Percentiles rank a stretch among this genome's conserved stretches.
Conservation (phyloP, 371 early-diverging fungal genomes). For the Mortierella sp. region DNA sequence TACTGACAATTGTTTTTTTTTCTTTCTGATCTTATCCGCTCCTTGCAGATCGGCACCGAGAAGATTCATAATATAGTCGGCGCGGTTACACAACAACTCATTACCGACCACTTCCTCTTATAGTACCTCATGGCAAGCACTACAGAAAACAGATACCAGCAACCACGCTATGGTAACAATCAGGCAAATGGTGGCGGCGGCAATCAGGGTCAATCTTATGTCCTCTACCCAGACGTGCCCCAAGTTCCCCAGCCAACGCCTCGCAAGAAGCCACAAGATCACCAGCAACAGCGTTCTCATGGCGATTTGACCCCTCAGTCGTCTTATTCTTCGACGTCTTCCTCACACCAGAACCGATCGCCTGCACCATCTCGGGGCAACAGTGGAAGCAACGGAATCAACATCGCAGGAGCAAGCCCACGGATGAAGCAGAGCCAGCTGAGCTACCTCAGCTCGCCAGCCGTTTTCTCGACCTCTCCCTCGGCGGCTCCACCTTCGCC, state of each 20-base stretch:
- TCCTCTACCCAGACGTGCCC: constrained; percentile 31
- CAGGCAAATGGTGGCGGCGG: constrained; percentile 5
- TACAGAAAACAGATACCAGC: constrained; percentile 25
- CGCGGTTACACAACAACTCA: constrained; percentile 20
- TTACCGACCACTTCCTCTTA: neutral
- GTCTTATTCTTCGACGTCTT: constrained; percentile 43
- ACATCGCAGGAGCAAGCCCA: constrained; percentile 11
- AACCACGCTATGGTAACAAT: constrained; percentile 30
- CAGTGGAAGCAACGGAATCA: constrained; percentile 34
- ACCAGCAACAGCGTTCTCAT: constrained; percentile 27
- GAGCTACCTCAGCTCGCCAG: constrained; percentile 26
- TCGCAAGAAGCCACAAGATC: constrained; percentile 21
- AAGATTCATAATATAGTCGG: neutral
- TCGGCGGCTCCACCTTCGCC: constrained; percentile 34
- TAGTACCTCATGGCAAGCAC: constrained; percentile 25
- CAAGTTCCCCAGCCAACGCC: constrained; percentile 4
- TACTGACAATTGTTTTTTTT: neutral
- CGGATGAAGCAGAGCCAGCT: constrained; percentile 37
- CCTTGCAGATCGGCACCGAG: constrained; percentile 4
- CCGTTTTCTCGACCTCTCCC: constrained; percentile 26
- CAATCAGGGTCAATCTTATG: constrained; percentile 17
- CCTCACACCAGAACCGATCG: constrained; percentile 26
- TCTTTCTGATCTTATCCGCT: neutral
- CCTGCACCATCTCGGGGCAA: constrained; percentile 37
- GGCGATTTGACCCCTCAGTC: constrained; percentile 51